A percentile compares a stretch with the other conserved stretches of the same genome.
Conservation (phyloP, 2,329 filamentous ascomycete genomes). For the Aspergillus fumigatiaffinis region DNA sequence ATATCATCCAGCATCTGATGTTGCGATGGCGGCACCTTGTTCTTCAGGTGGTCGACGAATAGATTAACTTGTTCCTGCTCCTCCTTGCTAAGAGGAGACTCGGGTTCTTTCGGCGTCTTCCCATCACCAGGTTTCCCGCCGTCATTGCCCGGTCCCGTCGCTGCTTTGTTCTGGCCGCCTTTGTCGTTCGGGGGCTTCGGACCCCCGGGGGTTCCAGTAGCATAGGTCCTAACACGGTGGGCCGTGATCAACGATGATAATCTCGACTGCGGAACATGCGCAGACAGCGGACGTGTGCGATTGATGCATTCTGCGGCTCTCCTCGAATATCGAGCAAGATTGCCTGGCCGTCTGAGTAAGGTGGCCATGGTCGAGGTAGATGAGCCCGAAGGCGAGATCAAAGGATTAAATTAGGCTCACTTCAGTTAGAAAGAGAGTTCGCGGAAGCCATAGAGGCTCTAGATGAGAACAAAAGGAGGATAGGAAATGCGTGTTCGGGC, state of each 20-base stretch:
- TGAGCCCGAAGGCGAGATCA: constrained; percentile 26
- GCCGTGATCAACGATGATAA: constrained; percentile 35
- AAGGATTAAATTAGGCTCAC: constrained; percentile 3
- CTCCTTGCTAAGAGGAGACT: constrained; percentile 48
- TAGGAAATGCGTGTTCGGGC: constrained; percentile 2
- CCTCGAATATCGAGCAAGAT: constrained; percentile 60
- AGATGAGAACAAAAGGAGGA: constrained; percentile 11
- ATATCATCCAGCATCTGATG: constrained; percentile 56
- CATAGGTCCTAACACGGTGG: constrained; percentile 37
- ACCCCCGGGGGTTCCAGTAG: constrained; percentile 42
- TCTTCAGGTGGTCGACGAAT: constrained; percentile 54
- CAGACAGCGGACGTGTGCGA: constrained; percentile 44
- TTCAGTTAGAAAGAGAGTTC: constrained; percentile 17
- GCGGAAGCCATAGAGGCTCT: constrained; percentile 27
- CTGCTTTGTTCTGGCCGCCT: constrained; percentile 30
- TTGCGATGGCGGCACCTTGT: constrained; percentile 60
- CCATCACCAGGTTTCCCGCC: constrained; percentile 39
- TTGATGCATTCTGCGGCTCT: constrained; percentile 52
- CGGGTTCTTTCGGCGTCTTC: constrained; percentile 37
- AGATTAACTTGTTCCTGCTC: constrained; percentile 58
- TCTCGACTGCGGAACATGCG: constrained; percentile 37
- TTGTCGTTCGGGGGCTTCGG: constrained; percentile 43
- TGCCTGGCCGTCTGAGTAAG: constrained; percentile 62
- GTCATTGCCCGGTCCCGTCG: constrained; percentile 38
- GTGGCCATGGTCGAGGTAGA: constrained; percentile 58